These are phyloP conservation scores for Castanea mollissima DNA, from an alignment of 306 rosid genomes.

Conservation along the genomic window DNA sequence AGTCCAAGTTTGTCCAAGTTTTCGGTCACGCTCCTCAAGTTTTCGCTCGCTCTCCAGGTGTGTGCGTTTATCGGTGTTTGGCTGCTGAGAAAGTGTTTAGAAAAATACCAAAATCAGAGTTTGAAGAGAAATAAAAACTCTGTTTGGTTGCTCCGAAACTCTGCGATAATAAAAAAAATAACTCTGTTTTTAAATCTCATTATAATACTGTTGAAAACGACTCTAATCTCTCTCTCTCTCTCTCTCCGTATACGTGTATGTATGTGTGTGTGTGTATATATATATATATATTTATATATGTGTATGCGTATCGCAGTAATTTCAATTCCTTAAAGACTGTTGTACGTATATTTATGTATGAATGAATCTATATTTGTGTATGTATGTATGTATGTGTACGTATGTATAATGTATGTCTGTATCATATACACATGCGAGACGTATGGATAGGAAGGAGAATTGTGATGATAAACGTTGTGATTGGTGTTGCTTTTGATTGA, in stretches of 20 bases:
- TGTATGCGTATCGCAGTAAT: not conserved
- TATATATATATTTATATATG: not conserved
- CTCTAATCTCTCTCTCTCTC: not conserved
- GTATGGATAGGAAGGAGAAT: not conserved
- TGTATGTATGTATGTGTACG: not conserved
- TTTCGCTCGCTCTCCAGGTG: slow-evolving; percentile 96
- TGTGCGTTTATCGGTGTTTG: not conserved
- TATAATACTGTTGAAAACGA: not conserved
- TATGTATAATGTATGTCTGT: not conserved
- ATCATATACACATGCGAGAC: not conserved
- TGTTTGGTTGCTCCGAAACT: not conserved
- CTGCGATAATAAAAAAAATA: not conserved
- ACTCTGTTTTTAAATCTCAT: not conserved
- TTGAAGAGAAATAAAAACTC: not conserved
- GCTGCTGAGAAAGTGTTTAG: not conserved
- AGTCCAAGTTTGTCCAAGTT: slow-evolving; percentile 50
- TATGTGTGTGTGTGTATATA: not conserved
- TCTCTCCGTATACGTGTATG: not conserved
- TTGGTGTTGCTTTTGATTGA: not conserved
- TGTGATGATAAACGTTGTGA: not conserved
- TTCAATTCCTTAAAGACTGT: too few relatives aligned
- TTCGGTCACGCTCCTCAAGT: slow-evolving; percentile 63
- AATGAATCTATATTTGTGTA: not conserved
- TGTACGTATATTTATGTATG: not conserved
- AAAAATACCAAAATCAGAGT: not conserved